These are phyloP conservation scores for Bryopsis sp. DNA, from an alignment of 139 green algal species.

Conservation along the genomic window DNA sequence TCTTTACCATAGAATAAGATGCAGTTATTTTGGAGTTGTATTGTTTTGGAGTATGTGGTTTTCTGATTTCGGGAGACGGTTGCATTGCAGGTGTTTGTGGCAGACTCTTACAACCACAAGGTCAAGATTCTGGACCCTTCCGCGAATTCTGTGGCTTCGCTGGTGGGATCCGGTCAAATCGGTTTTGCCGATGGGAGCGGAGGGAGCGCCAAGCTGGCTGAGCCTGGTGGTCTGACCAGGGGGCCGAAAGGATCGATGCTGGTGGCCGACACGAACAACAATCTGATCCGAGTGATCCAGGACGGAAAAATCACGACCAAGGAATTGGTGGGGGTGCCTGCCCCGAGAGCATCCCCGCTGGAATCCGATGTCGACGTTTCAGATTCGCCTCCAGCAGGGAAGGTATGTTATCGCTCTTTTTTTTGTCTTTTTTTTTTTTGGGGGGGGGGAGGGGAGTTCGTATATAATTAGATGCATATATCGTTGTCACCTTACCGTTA, in stretches of 20 bases:
- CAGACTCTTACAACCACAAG: slow-evolving; percentile 74
- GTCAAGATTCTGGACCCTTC: slow-evolving; percentile 54
- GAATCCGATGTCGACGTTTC: background rate
- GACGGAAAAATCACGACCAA: slow-evolving; percentile 41
- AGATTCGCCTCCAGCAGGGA: slow-evolving; percentile 19
- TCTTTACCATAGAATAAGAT: too few species aligned
- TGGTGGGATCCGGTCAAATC: slow-evolving; percentile 46
- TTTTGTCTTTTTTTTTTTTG: too few species aligned
- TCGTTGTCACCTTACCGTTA: too few species aligned
- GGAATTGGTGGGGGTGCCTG: slow-evolving; percentile 37
- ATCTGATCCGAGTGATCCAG: slow-evolving; percentile 31
- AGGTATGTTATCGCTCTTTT: too few species aligned
- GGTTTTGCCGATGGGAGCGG: slow-evolving; percentile 48
- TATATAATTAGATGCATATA: too few species aligned
- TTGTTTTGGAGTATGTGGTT: too few species aligned
- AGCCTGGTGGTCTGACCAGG: slow-evolving; percentile 52
- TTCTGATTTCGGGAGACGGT: too few species aligned
- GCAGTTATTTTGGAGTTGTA: too few species aligned
- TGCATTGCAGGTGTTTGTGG: slow-evolving; percentile 41
- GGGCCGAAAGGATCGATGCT: slow-evolving; percentile 32
- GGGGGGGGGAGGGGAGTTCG: too few species aligned
- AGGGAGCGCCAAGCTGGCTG: slow-evolving; percentile 44
- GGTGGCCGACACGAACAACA: slow-evolving; percentile 74
- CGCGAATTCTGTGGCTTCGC: slow-evolving; percentile 32
- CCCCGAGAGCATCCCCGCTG: slow-evolving; percentile 24